phyloP scores from a whole-genome alignment of 176 grass and related monocot species.

The Typha latifolia region DNA sequence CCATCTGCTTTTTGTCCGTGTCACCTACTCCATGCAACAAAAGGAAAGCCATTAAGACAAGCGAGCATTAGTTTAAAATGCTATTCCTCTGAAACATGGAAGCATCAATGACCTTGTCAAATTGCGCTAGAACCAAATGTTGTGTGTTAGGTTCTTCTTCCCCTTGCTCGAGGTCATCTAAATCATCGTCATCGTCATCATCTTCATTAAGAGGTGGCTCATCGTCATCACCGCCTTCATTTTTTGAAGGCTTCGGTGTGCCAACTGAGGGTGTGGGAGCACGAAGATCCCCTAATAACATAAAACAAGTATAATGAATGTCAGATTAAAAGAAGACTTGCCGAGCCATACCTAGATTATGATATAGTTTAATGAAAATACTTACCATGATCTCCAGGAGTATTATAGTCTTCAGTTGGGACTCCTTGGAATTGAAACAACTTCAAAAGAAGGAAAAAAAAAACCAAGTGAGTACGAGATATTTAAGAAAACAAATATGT shows the following conservation, averaged over 20 bases:
- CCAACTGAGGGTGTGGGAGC: slow-evolving; percentile 24
- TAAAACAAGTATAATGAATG: neutral
- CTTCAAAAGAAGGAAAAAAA: slow-evolving; percentile 4
- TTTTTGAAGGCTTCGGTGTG: slow-evolving; percentile 32
- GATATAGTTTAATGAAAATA: neutral
- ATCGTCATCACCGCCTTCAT: slow-evolving; percentile 31
- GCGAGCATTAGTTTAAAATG: neutral
- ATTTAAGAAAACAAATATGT: neutral
- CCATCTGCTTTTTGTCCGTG: slow-evolving; percentile 76
- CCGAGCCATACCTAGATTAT: too few species aligned
- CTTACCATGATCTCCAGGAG: slow-evolving; percentile 43
- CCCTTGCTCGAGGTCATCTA: slow-evolving; percentile 27
- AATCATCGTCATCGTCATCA: slow-evolving; percentile 39
- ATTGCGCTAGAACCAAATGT: slow-evolving; percentile 39
- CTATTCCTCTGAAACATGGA: neutral
- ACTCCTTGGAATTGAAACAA: slow-evolving; percentile 27
- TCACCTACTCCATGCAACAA: slow-evolving; percentile 28
- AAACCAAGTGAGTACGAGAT: neutral
- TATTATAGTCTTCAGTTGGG: slow-evolving; percentile 38
- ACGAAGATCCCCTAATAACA: slow-evolving; percentile 24
- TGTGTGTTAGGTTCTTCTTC: slow-evolving; percentile 34
- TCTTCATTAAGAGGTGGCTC: slow-evolving; percentile 53
- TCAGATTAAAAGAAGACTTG: slow-evolving; percentile 3
- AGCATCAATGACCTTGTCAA: slow-evolving; percentile 32
- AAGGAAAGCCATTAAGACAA: neutral